Evolutionary conservation across 257 asterid species (phyloP), one percentile per base, ranked within the genome.

Genomic region (Solanum sejunctum): DNA sequence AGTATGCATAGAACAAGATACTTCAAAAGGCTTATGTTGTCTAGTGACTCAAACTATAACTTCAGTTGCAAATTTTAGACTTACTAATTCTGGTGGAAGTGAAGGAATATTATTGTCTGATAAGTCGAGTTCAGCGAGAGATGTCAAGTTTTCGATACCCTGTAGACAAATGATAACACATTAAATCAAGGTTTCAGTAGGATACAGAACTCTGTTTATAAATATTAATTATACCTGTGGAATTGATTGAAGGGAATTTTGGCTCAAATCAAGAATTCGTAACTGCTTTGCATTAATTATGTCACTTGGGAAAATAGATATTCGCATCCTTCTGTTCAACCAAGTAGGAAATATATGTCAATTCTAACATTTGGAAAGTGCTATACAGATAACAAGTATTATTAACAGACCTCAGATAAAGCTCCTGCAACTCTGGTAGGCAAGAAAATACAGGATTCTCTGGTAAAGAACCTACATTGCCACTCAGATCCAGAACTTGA

Each of bases 401-500:
- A 18, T 51, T 32, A 28, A 32, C 93, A 86, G 83, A 96, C 99
- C 99, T 95, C 88, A 96, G 86, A 88, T 95, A 95, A 85, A 96
- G 99, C 90, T 96, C 99, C 85, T 89, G 97, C 90, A 96, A 89
- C 86, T 93, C 93, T 23, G 92, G 87, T 81, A 96, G 85, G 90
- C 92, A 85, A 23, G 96, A 94, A 91, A 96, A 94, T 86, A 89
- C 89, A 20, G 95, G 98, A 85, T 89, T 77, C 83, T 91, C 97
- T 54, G 97, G 91, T 90, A 96, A 90, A 85, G 90, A 90, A 85
- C 93, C 92, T 20, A 86, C 78, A 61, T 94, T 91, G 21, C 98
- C 97, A 88, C 98, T 95, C 83, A 96, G 93, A 90, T 96, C 98
- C 89, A 96, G 90, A 91, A 96, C 89, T 85, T 91, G 98, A 87